Evolutionary conservation across 2,329 filamentous ascomycete genomes (phyloP), one percentile per base, ranked within the genome.

Genomic region (Juglanconis oblonga): DNA sequence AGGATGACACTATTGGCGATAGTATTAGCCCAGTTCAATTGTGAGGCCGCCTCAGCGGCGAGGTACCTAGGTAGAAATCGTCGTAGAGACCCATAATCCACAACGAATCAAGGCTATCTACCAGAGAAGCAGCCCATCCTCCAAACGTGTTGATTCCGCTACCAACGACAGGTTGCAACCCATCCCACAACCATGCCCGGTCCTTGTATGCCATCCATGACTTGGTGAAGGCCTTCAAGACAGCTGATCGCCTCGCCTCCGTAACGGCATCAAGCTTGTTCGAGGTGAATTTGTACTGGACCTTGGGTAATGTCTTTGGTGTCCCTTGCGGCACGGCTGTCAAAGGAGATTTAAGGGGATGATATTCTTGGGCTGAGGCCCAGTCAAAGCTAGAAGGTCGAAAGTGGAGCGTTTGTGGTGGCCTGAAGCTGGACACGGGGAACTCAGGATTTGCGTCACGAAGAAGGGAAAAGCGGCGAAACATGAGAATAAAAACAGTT

Each of bases 71-170:
- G n/a, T n/a, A n/a, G 68, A 96, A 96, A 67, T 95, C 91, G 1
- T 88, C 81, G 66, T 84, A 83, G 70, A 96, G 70, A 31, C 85
- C 90, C 83, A 94, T 92, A 66, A 96, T 92, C 89, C 90, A 96
- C 2, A 96, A 78, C 0, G 91, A 93, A 70, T 96, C 92, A 51
- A 94, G 77, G 1, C 85, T 79, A 76, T 97, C 92, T 5, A 97
- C 90, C 62, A 97, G 72, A 0, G 92, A 95, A 17, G 92, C 92
- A n/a, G 90, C 90, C 92, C 92, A 97, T 51, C 90, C 91, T 70
- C 92, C 94, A 73, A 98, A 98, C 0, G 92, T 90, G 69, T 97
- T 90, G 24, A 85, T 85, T 65, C 79, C 85, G n/a, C 76, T 77
- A 55, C 87, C 87, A 36, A 85, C 84, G 8, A 94, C 79, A 3